Base-by-base conservation (phyloP, 768 basidiomycete species). In the Chalciporus piperatus region DNA sequence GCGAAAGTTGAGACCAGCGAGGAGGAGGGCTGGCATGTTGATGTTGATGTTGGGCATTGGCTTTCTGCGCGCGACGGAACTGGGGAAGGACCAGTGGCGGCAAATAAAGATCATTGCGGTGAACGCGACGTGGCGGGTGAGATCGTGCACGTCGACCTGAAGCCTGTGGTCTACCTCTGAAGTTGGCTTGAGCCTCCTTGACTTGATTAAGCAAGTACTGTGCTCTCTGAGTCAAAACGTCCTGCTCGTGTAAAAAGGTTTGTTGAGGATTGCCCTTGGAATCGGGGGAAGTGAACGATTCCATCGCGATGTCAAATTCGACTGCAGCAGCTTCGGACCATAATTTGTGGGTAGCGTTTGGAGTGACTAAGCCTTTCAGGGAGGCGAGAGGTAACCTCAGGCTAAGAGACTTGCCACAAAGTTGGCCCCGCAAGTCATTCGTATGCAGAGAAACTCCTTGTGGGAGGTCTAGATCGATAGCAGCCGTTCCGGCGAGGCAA, bases 371-470 rank as follows among this genome's bases (percentile, higher is more conserved):
- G 20, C 84, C 59, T 54, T 78, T 83, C 9, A 81, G 45, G 19
- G 68, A 68, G 4, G 77, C 67, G 14, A 69, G 55, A 8, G 89
- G 87, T 4, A 89, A 47, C 27, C 74, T 75, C 9, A 93, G 19
- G 58, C 78, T 83, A 5, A 79, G 79, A 32, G 85, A 73, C 59
- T 80, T 89, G 40, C 81, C 77, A 63, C 89, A 85, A 33, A 75
- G 74, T 25, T 78, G 74, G 14, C 88, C 84, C 2, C 87, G 85
- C 22, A 88, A 69, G 60, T 95, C 87, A 61, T 94, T 96, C 56
- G 72, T 81, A 50, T 89, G 82, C 16, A 91, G 57, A 25, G 71
- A 72, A 25, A 94, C 51, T 4, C 92, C 92, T 7, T 68, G 55
- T 1, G 84, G 77, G 0, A 91, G 55, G 1, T 72, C 64, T 14